Conservation (phyloP, 352 stramenopile genomes). For the Pythium plurisporium region DNA sequence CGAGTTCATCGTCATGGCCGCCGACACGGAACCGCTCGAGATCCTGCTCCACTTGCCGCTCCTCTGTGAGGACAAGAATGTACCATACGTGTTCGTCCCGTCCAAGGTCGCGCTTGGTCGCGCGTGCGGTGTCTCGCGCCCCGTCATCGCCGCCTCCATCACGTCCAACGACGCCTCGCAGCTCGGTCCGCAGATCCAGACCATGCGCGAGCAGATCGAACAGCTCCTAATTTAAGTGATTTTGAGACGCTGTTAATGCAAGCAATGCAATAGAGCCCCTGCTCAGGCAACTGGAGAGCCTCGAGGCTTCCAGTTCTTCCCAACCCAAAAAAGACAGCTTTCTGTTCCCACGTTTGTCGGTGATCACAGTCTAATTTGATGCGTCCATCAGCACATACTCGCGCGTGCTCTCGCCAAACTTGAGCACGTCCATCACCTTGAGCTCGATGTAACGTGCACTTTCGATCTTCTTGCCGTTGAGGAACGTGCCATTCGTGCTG, state of each 20-base stretch:
- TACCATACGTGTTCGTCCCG: slow-evolving; percentile 90
- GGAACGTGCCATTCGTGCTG: slow-evolving; percentile 96
- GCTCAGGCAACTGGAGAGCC: not conserved
- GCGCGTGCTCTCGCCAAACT: slow-evolving; percentile 94
- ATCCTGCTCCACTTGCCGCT: slow-evolving; percentile 99
- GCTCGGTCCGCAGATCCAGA: slow-evolving; percentile 98
- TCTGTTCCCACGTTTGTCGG: not conserved
- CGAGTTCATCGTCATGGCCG: slow-evolving; percentile 99
- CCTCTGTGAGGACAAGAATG: slow-evolving; percentile 98
- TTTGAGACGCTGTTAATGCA: slow-evolving; percentile 8
- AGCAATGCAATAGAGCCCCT: no score
- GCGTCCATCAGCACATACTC: slow-evolving; percentile 96
- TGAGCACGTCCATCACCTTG: slow-evolving; percentile 93
- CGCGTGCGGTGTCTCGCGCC: slow-evolving; percentile 98
- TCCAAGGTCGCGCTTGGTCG: slow-evolving; percentile 98
- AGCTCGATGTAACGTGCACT: slow-evolving; percentile 96
- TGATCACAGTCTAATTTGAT: slow-evolving; percentile 12
- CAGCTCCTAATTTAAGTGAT: slow-evolving; percentile 98
- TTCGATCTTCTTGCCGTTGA: slow-evolving; percentile 95
- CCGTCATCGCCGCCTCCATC: slow-evolving; percentile 98
- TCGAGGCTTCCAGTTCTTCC: not conserved
- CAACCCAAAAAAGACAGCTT: not conserved
- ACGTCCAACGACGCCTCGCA: slow-evolving; percentile 99
- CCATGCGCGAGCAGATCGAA: slow-evolving; percentile 99
- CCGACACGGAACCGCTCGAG: slow-evolving; percentile 99